Conservation (phyloP, 345 rosid genomes). For the Cochlearia excelsa region DNA sequence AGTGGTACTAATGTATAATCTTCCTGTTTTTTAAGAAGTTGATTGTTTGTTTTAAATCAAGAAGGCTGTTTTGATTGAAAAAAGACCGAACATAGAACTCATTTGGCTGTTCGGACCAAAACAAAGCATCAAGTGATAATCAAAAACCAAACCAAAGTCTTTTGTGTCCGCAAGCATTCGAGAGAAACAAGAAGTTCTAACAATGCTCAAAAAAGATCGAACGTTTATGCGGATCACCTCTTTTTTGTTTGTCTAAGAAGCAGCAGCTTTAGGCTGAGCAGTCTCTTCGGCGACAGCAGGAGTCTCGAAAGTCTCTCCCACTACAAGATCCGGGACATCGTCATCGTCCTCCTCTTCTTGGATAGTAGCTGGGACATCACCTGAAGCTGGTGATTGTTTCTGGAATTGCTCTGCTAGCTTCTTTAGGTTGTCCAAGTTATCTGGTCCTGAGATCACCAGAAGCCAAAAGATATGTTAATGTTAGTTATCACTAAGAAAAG, state of each 20-base stretch:
- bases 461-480: background rate
- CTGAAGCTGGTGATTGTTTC: constrained; percentile 62
- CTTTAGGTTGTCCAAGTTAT: constrained; percentile 89
- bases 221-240: constrained; percentile 23
- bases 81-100: constrained; percentile 19
- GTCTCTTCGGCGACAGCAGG: constrained; percentile 62
- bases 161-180: constrained; percentile 27
- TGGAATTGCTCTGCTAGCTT: constrained; percentile 94
- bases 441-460: constrained; percentile 51
- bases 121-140: constrained; percentile 22
- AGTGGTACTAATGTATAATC: constrained; percentile 21
- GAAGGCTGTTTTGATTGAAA: background rate
- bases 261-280: constrained; percentile 38
- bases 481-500: background rate
- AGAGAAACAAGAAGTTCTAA: constrained; percentile 35
- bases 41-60: constrained; percentile 7
- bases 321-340: constrained; percentile 85
- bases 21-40: constrained; percentile 14
- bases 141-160: constrained; percentile 8
- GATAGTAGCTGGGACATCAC: constrained; percentile 36
- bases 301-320: constrained; percentile 85
- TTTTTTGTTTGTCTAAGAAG: constrained; percentile 25
- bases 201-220: constrained; percentile 28
- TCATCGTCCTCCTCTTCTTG: constrained; percentile 76
- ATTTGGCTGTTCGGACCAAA: constrained; percentile 28